These are phyloP conservation scores for Candida peoriensis DNA, from an alignment of 805 yeast species.

Conservation along the genomic window DNA sequence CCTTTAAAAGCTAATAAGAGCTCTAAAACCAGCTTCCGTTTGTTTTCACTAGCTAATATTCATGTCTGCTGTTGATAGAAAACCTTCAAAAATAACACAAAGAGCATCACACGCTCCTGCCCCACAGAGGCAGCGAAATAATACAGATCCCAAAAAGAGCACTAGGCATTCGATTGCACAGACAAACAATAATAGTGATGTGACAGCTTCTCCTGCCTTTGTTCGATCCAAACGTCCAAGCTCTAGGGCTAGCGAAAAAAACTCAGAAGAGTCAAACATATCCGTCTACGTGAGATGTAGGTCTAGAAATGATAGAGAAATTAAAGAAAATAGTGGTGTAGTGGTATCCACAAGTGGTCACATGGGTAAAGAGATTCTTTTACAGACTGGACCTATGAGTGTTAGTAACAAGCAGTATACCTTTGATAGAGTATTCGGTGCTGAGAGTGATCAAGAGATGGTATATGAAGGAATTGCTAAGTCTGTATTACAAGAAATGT, in stretches of 20 bases:
- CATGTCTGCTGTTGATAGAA: no score
- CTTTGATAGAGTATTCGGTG: conserved; percentile 77
- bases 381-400: conserved; percentile 35
- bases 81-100: no score
- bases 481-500: conserved; percentile 53
- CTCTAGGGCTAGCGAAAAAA: conserved; percentile 10
- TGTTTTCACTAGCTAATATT: no score
- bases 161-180: conserved; percentile 9
- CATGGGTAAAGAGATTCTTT: conserved; percentile 39
- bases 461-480: conserved; percentile 62
- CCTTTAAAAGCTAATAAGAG: no score
- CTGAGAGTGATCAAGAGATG: conserved; percentile 68
- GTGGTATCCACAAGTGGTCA: conserved; percentile 46
- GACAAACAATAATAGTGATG: conserved; percentile 2
- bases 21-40: no score
- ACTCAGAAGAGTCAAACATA: conserved; percentile 33
- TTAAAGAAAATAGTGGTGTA: conserved; percentile 49
- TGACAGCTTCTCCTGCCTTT: conserved; percentile 18
- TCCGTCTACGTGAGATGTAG: conserved; percentile 55
- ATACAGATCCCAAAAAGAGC: conserved; percentile 1
- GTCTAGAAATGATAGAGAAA: conserved; percentile 49
- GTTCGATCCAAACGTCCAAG: conserved; percentile 20
- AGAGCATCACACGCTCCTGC: background rate
- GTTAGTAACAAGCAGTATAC: conserved; percentile 47
- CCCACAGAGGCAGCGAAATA: background rate